Conservation (phyloP, 495 filamentous ascomycete species). For the Sordaria brevicollis region DNA sequence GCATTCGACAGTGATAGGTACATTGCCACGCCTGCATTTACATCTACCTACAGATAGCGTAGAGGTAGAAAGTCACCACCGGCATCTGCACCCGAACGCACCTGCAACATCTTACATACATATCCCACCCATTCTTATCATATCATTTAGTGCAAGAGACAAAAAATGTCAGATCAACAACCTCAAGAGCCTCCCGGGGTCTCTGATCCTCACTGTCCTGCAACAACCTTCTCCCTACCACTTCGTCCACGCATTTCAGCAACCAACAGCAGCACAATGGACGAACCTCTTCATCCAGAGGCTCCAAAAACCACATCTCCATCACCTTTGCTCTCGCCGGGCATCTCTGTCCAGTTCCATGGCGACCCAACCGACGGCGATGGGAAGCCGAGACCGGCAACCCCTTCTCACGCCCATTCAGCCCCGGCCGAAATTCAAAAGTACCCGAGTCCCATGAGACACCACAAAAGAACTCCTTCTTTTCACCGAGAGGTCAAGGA, state of each 20-base stretch:
- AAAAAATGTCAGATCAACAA: not conserved
- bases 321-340: slow-evolving; percentile 25
- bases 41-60: too few relatives aligned
- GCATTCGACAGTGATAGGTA: not conserved
- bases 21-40: not conserved
- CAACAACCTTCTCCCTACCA: slow-evolving; percentile 8
- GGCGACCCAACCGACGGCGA: slow-evolving; percentile 8
- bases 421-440: slow-evolving; percentile 26
- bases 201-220: not conserved
- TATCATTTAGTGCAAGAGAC: not conserved
- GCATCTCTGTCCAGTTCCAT: slow-evolving; percentile 30
- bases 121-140: not conserved
- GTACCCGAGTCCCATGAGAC: slow-evolving; percentile 58
- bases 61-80: not conserved
- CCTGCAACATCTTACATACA: not conserved
- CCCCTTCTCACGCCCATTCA: slow-evolving; percentile 15
- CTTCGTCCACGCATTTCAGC: slow-evolving; percentile 4
- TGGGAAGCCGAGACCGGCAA: not conserved
- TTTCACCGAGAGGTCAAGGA: slow-evolving; percentile 71
- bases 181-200: not conserved
- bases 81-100: not conserved
- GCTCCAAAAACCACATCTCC: slow-evolving; percentile 6
- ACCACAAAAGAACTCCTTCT: slow-evolving; percentile 65
- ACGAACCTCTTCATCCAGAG: not conserved
- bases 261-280: slow-evolving; percentile 3